Evolutionary conservation across 2,329 filamentous ascomycete species (phyloP), one percentile per base, ranked within the genome.

Genomic region (Xylaria sp.): DNA sequence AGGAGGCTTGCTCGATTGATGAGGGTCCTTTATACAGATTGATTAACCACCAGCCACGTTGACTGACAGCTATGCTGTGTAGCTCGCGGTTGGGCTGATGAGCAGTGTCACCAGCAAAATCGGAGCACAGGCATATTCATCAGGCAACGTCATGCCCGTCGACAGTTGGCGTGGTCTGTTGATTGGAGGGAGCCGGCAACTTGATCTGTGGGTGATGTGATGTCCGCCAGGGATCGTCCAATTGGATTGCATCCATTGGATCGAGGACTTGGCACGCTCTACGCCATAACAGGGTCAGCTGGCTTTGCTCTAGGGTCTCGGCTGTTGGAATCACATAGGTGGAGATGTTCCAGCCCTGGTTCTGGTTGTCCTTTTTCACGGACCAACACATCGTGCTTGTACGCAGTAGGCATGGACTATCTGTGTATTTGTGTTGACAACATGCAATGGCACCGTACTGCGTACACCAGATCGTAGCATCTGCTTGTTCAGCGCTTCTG

Each of bases 231-330:
- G 11, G 49, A 51, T 35, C 49, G 13, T 16, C 49, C 49, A 35
- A 51, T 51, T n/a, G 49, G 11, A 35, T 30, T 35, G 49, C 37
- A 34, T 4, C 58, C 58, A 58, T 57, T 54, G 49, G 53, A 37
- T 4, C 18, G 6, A 4, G 7, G n/a, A 18, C 51, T 13, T 23
- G 49, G 49, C 11, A 16, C 23, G 23, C 23, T 51, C 23, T 23
- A 30, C 23, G 23, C 23, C 23, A 30, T 30, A 30, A 5, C 37
- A 16, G 23, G 34, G 23, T 35, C 30, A 35, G 49, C 49, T 68
- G 67, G 66, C 65, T 65, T 63, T 66, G 63, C 59, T 52, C 34
- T 19, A 30, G 48, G 39, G 23, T 10, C 4, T 19, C 23, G 30
- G 42, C 46, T 39, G 39, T 37, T 46, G 54, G 53, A 60, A 49